Base-by-base conservation (phyloP, 2,329 filamentous ascomycete genomes). In the Verticillium isaacii region DNA sequence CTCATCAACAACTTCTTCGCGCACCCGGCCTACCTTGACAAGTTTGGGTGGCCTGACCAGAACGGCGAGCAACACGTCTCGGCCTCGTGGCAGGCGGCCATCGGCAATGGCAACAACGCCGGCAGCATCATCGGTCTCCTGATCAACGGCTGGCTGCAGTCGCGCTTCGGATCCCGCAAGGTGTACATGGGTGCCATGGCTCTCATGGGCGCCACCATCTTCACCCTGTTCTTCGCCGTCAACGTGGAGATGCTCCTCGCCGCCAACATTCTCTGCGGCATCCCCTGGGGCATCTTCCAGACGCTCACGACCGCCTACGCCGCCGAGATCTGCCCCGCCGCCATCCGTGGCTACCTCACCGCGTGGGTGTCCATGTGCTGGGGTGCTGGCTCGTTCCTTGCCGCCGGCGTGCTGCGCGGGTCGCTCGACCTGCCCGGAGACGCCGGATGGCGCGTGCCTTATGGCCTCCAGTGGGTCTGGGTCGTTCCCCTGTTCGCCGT, bases 101-200 rank as follows among this genome's bases (percentile, higher is more conserved):
- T 82, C 3, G 71, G 70, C 12, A 79, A 78, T 41, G 78, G 74
- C 7, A 73, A 74, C 2, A 68, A 73, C 19, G 71, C 76, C 8
- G 79, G 80, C 2, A 73, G 74, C 45, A 78, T 82, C n/a, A 52
- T 80, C 2, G 79, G 80, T 2, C 70, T 80, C 4, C 65, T 78
- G 45, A 57, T 78, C 25, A 78, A 75, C 58, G 79, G 79, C 9
- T 73, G 71, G 60, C 61, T 79, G 9, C 72, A 75, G 11, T 76
- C 64, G 14, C 64, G 64, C 17, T 72, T 67, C 56, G 74, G 74
- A 2, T 75, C 74, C 41, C 68, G 73, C 17, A 68, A 71, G 64
- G 76, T 74, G 0, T 74, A 80, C 65, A 71, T 79, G 57, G 70
- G 62, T 1, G 71, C 73, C 2, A 67, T 80, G 60, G 64, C 70